Conservation (phyloP, 805 yeast genomes). For the Maudiozyma pseudohumilis region DNA sequence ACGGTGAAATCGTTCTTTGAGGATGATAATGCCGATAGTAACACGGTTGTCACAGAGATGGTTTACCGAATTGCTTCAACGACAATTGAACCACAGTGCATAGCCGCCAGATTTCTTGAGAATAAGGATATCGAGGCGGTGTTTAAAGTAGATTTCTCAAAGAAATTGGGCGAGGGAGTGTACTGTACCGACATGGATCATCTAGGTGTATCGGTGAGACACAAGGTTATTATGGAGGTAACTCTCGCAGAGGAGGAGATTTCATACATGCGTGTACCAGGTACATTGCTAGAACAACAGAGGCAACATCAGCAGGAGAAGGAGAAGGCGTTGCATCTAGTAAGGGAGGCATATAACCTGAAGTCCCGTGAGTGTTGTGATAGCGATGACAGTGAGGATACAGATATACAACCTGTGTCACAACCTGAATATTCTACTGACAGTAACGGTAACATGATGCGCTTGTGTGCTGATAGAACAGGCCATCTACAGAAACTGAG, state of each 20-base stretch:
- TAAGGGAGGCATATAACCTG: too few species aligned
- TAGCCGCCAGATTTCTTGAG: not conserved
- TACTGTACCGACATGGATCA: not conserved
- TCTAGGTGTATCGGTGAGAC: not conserved
- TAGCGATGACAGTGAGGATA: not conserved
- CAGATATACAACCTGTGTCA: not conserved
- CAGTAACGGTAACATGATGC: not conserved
- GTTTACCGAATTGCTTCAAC: not conserved
- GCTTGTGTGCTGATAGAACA: conserved; percentile 1
- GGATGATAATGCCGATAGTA: not conserved
- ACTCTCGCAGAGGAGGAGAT: conserved; percentile 4
- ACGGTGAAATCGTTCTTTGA: not conserved
- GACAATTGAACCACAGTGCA: not conserved
- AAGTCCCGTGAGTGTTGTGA: not conserved
- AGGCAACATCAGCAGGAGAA: not conserved
- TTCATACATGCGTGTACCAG: conserved; percentile 1
- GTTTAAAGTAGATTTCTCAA: not conserved
- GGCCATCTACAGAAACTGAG: conserved; percentile 2
- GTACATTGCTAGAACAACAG: not conserved
- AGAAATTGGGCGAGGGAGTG: not conserved
- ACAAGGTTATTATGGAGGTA: conserved; percentile 2
- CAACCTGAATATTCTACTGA: not conserved
- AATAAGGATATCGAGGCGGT: not conserved
- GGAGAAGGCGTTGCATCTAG: too few species aligned
- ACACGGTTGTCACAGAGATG: not conserved